Conservation (phyloP, 2,329 filamentous ascomycete species). For the Xylariaceae sp. region DNA sequence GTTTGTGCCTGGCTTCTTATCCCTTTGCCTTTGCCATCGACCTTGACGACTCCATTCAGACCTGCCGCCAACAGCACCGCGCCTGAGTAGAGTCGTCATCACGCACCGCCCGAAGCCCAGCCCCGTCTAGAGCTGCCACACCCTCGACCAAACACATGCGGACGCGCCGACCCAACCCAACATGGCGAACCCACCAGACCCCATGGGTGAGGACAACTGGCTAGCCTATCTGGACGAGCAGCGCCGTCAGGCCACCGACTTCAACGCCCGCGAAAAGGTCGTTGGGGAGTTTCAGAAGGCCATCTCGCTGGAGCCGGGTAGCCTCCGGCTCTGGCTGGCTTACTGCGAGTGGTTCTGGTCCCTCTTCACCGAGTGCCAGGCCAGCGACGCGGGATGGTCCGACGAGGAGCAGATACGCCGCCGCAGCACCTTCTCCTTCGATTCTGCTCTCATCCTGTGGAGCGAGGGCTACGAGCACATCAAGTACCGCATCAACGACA, state of each 20-base stretch:
- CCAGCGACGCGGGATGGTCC: conserved; percentile 46
- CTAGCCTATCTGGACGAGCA: conserved; percentile 70
- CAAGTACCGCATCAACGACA: conserved; percentile 67
- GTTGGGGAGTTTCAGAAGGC: conserved; percentile 68
- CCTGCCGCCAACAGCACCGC: too few species aligned
- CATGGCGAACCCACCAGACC: conserved; percentile 47
- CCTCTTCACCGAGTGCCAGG: conserved; percentile 58
- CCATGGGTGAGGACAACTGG: conserved; percentile 72
- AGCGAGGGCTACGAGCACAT: conserved; percentile 64
- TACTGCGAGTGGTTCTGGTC: conserved; percentile 75
- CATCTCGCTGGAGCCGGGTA: conserved; percentile 63
- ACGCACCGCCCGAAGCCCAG: too few species aligned
- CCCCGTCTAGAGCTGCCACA: too few species aligned
- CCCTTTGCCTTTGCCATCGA: too few species aligned
- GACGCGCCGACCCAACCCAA: conserved; percentile 3
- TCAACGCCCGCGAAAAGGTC: conserved; percentile 61
- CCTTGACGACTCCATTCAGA: too few species aligned
- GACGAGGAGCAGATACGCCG: conserved; percentile 63
- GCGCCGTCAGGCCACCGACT: conserved; percentile 48
- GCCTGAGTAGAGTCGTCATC: too few species aligned
- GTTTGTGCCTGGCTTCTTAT: too few species aligned
- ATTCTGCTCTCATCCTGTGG: conserved; percentile 60
- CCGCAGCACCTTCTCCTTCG: conserved; percentile 63
- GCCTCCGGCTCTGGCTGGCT: conserved; percentile 65
- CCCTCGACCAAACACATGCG: conserved; percentile 3